Evolutionary conservation across 768 basidiomycete species (phyloP).

Genomic region (Suillus placidus): DNA sequence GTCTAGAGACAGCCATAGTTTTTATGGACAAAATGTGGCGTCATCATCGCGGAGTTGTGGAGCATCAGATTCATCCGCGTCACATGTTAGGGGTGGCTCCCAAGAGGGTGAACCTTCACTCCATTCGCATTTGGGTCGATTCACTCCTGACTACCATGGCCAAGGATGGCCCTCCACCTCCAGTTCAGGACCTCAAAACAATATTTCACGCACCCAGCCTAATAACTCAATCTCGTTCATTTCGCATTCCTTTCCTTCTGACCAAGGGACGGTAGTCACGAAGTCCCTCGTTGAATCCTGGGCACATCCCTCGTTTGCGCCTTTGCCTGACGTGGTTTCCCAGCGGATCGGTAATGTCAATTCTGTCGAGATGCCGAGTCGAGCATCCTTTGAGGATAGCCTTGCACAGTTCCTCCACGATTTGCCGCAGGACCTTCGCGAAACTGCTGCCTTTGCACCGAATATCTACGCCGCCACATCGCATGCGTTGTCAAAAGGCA

Average conservation of each 20-base stretch:
- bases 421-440: conserved; percentile 57
- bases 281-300: conserved; percentile 57
- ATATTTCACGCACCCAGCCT: conserved; percentile 27
- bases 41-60: conserved; percentile 34
- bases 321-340: conserved; percentile 59
- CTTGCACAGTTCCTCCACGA: conserved; percentile 51
- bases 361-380: conserved; percentile 61
- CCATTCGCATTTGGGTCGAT: conserved; percentile 15
- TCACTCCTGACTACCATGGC: conserved; percentile 29
- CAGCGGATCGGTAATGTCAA: conserved; percentile 56
- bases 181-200: conserved; percentile 25
- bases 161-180: conserved; percentile 18
- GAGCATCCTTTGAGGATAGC: conserved; percentile 53
- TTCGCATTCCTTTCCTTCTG: conserved; percentile 42
- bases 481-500: conserved; percentile 44
- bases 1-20: conserved; percentile 39
- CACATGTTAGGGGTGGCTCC: conserved; percentile 18
- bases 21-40: conserved; percentile 52
- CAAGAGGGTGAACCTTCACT: conserved; percentile 22
- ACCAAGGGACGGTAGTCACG: conserved; percentile 41
- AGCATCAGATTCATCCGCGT: conserved; percentile 27
- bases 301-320: conserved; percentile 58
- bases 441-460: conserved; percentile 58
- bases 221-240: conserved; percentile 45
- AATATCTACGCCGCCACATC: conserved; percentile 58